Evolutionary conservation across 495 filamentous ascomycete genomes (phyloP), one percentile per base, ranked within the genome.

Genomic region (Oidiodendron maius): DNA sequence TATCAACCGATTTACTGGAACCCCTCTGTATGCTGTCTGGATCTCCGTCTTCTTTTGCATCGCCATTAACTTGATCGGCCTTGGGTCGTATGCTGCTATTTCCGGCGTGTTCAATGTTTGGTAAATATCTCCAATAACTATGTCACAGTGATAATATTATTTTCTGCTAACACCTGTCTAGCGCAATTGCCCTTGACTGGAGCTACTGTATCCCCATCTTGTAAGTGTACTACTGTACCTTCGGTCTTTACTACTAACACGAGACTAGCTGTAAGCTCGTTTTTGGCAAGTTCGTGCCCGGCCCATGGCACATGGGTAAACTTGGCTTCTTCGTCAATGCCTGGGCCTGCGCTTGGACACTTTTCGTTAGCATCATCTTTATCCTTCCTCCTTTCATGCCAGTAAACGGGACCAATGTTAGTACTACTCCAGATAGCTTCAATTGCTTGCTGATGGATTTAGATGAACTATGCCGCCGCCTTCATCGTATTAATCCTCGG

Each of bases 11-110:
- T 53, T 60, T n/a, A 80, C 78, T 13, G 67, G 70, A 4, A 83
- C 79, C 2, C 80, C 81, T 5, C 56, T 84, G 12, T 72, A 76
- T 10, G 77, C 80, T 3, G 78, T 83, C 1, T 82, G 79, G 79
- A 60, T 80, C 38, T 80, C 74, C 23, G 67, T 74, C 30, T 65
- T 71, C 25, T 72, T 71, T 25, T 79, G 71, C 56, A 74, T 84
- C 40, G 63, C 63, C 3, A 81, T 84, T 58, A 83, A 81, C 55
- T 60, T 83, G 54, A 77, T 84, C 52, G 79, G 72, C n/a, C 63
- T 84, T 16, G 78, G 76, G 16, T 79, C 74, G 13, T 77, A 79
- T 46, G 75, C 70, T 42, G 78, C 81, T 42, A 82, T 84, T 40
- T 49, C 62, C 8, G 81, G 77, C 46, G 75, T 84, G 10, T 84